Conservation (phyloP, 345 rosid genomes). For the Lenwebbia sp. region DNA sequence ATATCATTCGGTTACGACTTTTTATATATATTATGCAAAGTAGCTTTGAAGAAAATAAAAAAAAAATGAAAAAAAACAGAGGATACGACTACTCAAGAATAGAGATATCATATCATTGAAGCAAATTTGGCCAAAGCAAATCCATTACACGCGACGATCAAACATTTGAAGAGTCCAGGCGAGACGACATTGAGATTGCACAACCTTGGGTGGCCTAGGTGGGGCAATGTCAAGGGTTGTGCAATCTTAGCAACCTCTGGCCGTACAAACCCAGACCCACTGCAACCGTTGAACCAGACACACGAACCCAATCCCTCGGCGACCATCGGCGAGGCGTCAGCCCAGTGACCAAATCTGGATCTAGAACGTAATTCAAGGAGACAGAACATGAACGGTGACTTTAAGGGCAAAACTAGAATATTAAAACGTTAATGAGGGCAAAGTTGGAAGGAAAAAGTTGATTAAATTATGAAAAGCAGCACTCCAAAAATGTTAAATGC, state of each 20-base stretch:
- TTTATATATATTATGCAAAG: not conserved
- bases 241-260: not conserved
- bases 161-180: fast-evolving
- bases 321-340: not conserved
- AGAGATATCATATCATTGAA: not conserved
- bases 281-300: too few species aligned
- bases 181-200: fast-evolving
- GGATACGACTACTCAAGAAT: not conserved
- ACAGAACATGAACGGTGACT: too few species aligned
- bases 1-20: not conserved
- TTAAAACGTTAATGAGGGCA: not conserved
- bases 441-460: not conserved
- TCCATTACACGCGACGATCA: fast-evolving
- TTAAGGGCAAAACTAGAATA: not conserved
- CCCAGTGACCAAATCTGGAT: too few species aligned
- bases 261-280: not conserved
- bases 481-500: not conserved
- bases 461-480: not conserved
- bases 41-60: not conserved
- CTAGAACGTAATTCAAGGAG: not conserved
- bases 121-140: not conserved
- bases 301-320: not conserved
- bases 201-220: not conserved
- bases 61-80: not conserved
- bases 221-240: not conserved